These are phyloP conservation scores for Candida silvatica DNA, from an alignment of 805 yeast genomes.

Conservation along the genomic window DNA sequence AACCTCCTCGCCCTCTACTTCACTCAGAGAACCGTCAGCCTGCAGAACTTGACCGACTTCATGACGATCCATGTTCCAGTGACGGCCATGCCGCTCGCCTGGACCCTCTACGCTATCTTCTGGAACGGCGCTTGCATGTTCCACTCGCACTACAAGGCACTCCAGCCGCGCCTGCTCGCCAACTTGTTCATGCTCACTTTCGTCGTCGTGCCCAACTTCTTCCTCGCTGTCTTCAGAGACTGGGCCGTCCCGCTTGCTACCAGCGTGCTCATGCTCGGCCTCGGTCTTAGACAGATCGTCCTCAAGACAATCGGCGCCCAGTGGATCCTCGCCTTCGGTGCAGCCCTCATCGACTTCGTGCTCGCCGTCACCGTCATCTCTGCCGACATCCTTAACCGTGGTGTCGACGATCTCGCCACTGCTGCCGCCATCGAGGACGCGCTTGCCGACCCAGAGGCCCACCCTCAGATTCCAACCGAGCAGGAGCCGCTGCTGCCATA, in stretches of 20 bases:
- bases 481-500: no score
- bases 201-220: constrained; percentile 52
- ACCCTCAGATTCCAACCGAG: no score
- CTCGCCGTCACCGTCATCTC: constrained; percentile 31
- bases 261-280: constrained; percentile 50
- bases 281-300: constrained; percentile 64
- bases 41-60: constrained; percentile 45
- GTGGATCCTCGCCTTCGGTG: constrained; percentile 76
- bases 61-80: constrained; percentile 55
- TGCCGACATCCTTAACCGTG: constrained; percentile 2
- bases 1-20: constrained; percentile 49
- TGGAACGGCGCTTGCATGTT: constrained; percentile 82
- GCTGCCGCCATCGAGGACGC: no score
- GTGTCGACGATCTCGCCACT: no score
- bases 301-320: constrained; percentile 68
- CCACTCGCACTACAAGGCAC: constrained; percentile 43
- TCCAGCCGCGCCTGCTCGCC: constrained; percentile 61
- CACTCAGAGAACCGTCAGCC: constrained; percentile 48
- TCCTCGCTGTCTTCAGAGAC: constrained; percentile 55
- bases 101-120: constrained; percentile 66
- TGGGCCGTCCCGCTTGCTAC: constrained; percentile 61
- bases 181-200: constrained; percentile 75
- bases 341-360: constrained; percentile 48
- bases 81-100: constrained; percentile 63
- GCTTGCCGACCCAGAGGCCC: no score